phyloP scores from a whole-genome alignment of 495 filamentous ascomycete species.

The Xylaria intraflava region DNA sequence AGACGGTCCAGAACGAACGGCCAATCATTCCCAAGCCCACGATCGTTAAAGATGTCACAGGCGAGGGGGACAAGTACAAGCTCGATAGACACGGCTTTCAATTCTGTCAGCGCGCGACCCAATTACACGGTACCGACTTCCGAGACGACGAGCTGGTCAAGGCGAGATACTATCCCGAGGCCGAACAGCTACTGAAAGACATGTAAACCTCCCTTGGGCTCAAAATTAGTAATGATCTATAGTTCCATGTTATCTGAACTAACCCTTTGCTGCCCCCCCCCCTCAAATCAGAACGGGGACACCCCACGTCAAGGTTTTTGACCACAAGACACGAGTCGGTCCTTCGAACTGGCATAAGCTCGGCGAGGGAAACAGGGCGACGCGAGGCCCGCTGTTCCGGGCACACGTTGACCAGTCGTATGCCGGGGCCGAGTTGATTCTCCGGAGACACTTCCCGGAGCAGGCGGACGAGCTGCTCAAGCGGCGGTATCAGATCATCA shows the following conservation, averaged over 20 bases:
- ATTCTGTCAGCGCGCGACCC: slow-evolving; percentile 24
- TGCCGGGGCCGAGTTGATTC: slow-evolving; percentile 47
- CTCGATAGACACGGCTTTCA: slow-evolving; percentile 39
- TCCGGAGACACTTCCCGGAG: slow-evolving; percentile 51
- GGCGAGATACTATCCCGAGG: slow-evolving; percentile 55
- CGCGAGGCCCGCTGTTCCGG: slow-evolving; percentile 56
- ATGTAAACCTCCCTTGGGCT: slow-evolving; percentile 37
- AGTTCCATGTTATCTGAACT: not conserved
- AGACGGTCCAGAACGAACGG: slow-evolving; percentile 42
- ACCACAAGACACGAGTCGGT: slow-evolving; percentile 63
- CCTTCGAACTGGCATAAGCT: slow-evolving; percentile 33
- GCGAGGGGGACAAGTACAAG: slow-evolving; percentile 27
- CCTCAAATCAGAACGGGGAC: slow-evolving; percentile 48
- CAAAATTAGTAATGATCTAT: not conserved
- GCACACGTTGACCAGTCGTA: slow-evolving; percentile 72
- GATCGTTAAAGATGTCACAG: slow-evolving; percentile 32
- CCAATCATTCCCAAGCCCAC: slow-evolving; percentile 36
- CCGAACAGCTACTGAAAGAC: slow-evolving; percentile 51
- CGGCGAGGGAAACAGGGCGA: slow-evolving; percentile 26
- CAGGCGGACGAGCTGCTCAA: slow-evolving; percentile 54
- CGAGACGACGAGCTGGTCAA: slow-evolving; percentile 54
- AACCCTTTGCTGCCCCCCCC: slow-evolving; percentile 5
- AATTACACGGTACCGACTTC: slow-evolving; percentile 45
- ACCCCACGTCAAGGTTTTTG: slow-evolving; percentile 59
- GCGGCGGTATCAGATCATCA: slow-evolving; percentile 63